Base-by-base conservation (phyloP, 208 protist species). In the Leptomonas pyrrhocoris region DNA sequence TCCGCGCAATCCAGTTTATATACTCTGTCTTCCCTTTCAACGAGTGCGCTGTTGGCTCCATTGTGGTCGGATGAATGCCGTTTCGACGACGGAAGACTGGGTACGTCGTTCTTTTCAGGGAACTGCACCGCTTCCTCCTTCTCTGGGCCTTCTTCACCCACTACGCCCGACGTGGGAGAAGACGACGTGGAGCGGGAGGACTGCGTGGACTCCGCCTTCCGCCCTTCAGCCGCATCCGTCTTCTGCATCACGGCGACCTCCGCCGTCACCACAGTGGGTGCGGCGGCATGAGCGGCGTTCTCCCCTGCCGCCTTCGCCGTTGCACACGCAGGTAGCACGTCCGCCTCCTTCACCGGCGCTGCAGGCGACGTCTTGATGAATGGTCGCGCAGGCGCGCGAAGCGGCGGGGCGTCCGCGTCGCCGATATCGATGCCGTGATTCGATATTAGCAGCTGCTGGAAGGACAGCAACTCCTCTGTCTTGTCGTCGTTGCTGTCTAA, bases 401-500 rank as follows among this genome's bases (percentile, higher is more conserved):
- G 57, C 9, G 68, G 60, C 15, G 68, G 53, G 7, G 68, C 30
- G 49, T 68, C 68, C 6, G 28, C 38, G 25, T 68, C 60, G 31
- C 40, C 43, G 9, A 68, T 46, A 36, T 56, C 50, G 15, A 57
- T 62, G 6, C 38, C 60, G 36, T 63, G 50, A 0, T 15, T 11
- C 23, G 42, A 62, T 15, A 68, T 48, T 21, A 74, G 42, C 21
- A 54, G 59, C 31, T 61, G 59, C 51, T 55, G 60, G 19, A 64
- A 40, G 23, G 19, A 6, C 16, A 23, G 57, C 34, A 61, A 18
- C 40, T 31, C 40, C 42, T 19, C 21, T 30, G 30, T 31, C 27
- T 49, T 28, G 0, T 46, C 28, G n/a, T 51, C 38, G n/a, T 51
- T 27, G 18, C 56, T 28, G n/a, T 54, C 34, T 9, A 38, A 9